These are phyloP conservation scores for Pyrenochaeta sp. DNA, from an alignment of 2,329 filamentous ascomycete genomes.

Conservation along the genomic window DNA sequence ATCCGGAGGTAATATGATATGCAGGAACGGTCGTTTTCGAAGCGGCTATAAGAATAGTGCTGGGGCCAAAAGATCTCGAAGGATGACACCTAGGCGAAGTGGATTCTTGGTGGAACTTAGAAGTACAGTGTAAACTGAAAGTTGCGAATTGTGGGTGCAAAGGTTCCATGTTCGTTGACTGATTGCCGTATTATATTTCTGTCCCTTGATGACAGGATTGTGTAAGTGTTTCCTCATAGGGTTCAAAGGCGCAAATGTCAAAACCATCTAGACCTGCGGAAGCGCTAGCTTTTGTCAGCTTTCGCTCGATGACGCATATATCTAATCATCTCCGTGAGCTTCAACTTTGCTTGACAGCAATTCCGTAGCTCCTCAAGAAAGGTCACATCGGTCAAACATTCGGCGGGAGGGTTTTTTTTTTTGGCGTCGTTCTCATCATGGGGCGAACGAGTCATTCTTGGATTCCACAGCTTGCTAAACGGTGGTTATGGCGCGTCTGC, in stretches of 20 bases:
- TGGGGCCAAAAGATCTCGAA: slow-evolving; percentile 16
- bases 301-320: background rate
- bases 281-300: slow-evolving; percentile 2
- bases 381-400: slow-evolving; percentile 2
- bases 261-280: slow-evolving; percentile 1
- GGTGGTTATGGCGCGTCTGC: background rate
- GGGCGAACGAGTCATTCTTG: background rate
- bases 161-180: background rate
- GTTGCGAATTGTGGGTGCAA: background rate
- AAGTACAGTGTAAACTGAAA: background rate
- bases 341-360: background rate
- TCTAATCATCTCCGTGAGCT: background rate
- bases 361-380: background rate
- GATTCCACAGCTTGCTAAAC: background rate
- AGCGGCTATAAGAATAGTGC: slow-evolving; percentile 15
- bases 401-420: no score
- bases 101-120: background rate
- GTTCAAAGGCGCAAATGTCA: slow-evolving; percentile 15
- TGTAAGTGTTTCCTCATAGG: background rate
- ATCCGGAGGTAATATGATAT: slow-evolving; percentile 35
- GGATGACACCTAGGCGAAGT: background rate
- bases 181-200: background rate
- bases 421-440: background rate
- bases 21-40: slow-evolving; percentile 28
- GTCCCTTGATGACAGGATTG: background rate